These are phyloP conservation scores for Agaricales sp. DNA, from an alignment of 1,284 basidiomycete genomes.

Conservation along the genomic window DNA sequence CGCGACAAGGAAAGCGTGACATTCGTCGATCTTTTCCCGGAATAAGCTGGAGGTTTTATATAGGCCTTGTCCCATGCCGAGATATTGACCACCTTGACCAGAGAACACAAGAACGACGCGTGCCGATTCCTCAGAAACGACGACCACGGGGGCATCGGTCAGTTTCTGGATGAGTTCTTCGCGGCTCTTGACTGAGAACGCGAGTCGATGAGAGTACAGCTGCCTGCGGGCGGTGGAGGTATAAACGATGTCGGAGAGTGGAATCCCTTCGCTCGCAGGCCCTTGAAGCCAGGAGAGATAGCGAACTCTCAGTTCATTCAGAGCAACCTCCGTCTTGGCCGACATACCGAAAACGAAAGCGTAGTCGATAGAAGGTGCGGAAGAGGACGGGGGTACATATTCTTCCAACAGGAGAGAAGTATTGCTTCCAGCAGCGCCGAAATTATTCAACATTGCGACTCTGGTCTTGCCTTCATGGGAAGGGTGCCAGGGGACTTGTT, in stretches of 20 bases:
- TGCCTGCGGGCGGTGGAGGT: slow-evolving; percentile 55
- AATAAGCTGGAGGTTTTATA: slow-evolving; percentile 40
- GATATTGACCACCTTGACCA: slow-evolving; percentile 58
- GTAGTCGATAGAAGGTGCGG: background rate
- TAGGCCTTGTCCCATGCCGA: slow-evolving; percentile 49
- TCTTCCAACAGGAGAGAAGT: slow-evolving; percentile 53
- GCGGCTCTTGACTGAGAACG: slow-evolving; percentile 29
- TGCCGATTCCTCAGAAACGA: slow-evolving; percentile 17
- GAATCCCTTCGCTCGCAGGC: slow-evolving; percentile 14
- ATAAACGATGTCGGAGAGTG: slow-evolving; percentile 46
- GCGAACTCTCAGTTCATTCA: slow-evolving; percentile 34
- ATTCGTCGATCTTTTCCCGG: slow-evolving; percentile 40
- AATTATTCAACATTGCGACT: slow-evolving; percentile 59
- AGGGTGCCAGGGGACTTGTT: slow-evolving; percentile 30
- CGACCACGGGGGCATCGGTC: slow-evolving; percentile 20
- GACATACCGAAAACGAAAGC: slow-evolving; percentile 46
- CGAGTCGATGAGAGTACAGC: slow-evolving; percentile 40
- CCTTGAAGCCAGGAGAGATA: slow-evolving; percentile 36
- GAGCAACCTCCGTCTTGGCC: slow-evolving; percentile 37
- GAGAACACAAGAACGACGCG: slow-evolving; percentile 56
- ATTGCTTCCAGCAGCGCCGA: slow-evolving; percentile 67
- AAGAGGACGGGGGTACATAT: slow-evolving; percentile 12
- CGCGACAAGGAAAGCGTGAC: slow-evolving; percentile 36
- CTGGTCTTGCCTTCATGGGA: slow-evolving; percentile 24
- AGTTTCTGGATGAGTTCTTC: slow-evolving; percentile 38